These are phyloP conservation scores for Eutrema salsugineum DNA, from an alignment of 441 rosid species.

Conservation along the genomic window DNA sequence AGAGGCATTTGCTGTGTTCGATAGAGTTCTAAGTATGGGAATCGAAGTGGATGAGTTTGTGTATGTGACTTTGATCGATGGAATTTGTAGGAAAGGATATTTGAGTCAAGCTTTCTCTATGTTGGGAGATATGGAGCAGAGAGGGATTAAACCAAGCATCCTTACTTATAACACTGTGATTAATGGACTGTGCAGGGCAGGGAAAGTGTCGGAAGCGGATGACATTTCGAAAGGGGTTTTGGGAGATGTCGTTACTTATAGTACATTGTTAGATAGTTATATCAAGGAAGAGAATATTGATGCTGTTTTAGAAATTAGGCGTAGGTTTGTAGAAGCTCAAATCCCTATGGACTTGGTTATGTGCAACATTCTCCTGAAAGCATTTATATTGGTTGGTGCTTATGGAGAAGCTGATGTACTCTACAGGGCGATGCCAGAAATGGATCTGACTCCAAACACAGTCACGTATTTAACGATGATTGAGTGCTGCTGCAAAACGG, in stretches of 20 bases:
- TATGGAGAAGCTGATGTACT: constrained; percentile 64
- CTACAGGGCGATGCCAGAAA: constrained; percentile 53
- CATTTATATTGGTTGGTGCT: constrained; percentile 66
- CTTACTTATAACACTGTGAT: constrained; percentile 61
- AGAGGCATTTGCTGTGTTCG: constrained; percentile 53
- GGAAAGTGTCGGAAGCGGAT: constrained; percentile 67
- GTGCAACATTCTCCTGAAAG: constrained; percentile 72
- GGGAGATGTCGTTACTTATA: constrained; percentile 59
- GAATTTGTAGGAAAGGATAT: constrained; percentile 56
- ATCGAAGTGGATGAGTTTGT: constrained; percentile 54
- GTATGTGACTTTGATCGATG: constrained; percentile 71
- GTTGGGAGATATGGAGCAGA: constrained; percentile 70
- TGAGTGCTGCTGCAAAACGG: constrained; percentile 53
- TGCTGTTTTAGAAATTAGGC: constrained; percentile 53
- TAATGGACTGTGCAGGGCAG: constrained; percentile 63
- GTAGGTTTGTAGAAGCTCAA: constrained; percentile 48
- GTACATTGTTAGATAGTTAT: constrained; percentile 65
- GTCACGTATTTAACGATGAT: constrained; percentile 60
- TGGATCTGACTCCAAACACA: constrained; percentile 54
- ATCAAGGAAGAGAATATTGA: constrained; percentile 46
- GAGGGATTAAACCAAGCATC: constrained; percentile 53
- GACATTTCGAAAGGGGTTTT: constrained; percentile 53
- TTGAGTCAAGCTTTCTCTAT: constrained; percentile 46
- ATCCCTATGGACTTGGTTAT: constrained; percentile 57
- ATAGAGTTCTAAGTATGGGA: constrained; percentile 48